phyloP scores from a whole-genome alignment of 2,329 filamentous ascomycete genomes.

The Clonostachys sp. region DNA sequence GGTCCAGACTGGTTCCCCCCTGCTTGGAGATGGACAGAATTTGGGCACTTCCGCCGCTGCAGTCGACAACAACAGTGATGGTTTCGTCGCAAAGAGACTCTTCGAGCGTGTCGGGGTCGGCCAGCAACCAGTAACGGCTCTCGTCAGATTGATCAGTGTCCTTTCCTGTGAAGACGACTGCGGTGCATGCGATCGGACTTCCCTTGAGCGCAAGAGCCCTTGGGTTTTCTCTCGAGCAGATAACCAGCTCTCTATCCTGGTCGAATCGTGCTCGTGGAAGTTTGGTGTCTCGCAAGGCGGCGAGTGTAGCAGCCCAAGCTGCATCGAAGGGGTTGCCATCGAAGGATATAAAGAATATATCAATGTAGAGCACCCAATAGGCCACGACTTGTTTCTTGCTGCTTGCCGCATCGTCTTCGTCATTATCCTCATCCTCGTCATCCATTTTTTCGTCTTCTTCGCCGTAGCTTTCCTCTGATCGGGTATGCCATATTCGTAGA shows the following conservation, averaged over 20 bases:
- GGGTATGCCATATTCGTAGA: conserved; percentile 67
- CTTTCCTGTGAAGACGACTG: conserved; percentile 69
- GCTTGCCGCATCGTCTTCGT: conserved; percentile 17
- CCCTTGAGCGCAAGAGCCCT: conserved; percentile 55
- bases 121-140: conserved; percentile 67
- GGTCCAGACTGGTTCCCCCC: conserved; percentile 69
- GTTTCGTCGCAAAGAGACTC: conserved; percentile 78
- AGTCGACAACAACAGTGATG: conserved; percentile 80
- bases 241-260: conserved; percentile 68
- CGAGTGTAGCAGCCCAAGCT: conserved; percentile 79
- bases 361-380: conserved; percentile 94
- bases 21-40: conserved; percentile 76
- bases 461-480: conserved; percentile 36
- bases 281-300: conserved; percentile 72
- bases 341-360: conserved; percentile 89
- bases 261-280: conserved; percentile 83
- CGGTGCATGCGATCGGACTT: conserved; percentile 72
- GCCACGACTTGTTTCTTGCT: conserved; percentile 59
- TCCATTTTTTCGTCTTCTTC: conserved; percentile 37
- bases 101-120: conserved; percentile 87
- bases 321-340: conserved; percentile 91
- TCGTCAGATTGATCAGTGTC: conserved; percentile 38
- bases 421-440: conserved; percentile 30
- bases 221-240: conserved; percentile 64
- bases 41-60: conserved; percentile 42